phyloP scores from a whole-genome alignment of 2,329 filamentous ascomycete genomes.

The Coniochaeta prunicola region DNA sequence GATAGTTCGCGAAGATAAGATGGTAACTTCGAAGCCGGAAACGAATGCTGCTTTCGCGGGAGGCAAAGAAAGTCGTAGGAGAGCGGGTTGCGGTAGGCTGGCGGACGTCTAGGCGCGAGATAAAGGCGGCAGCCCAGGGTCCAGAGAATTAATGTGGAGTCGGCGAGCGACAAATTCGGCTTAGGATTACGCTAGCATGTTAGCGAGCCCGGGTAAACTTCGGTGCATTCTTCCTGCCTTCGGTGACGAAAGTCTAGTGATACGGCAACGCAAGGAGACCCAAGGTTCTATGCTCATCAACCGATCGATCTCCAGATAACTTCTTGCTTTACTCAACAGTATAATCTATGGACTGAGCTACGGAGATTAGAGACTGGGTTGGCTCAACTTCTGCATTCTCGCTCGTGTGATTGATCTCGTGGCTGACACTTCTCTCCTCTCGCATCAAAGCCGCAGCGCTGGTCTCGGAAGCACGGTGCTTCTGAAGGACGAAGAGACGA shows the following conservation, averaged over 20 bases:
- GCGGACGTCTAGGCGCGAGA: background rate
- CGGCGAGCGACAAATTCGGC: too few relatives aligned
- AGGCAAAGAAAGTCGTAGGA: background rate
- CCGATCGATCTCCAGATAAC: background rate
- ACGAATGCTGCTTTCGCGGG: background rate
- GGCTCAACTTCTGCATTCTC: constrained; percentile 8
- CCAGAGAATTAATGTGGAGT: background rate
- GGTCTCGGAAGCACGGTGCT: constrained; percentile 6
- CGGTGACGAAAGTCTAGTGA: background rate
- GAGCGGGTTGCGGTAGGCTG: background rate
- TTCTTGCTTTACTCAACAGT: background rate
- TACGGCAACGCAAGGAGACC: background rate
- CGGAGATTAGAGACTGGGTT: constrained; percentile 2
- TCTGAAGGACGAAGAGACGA: background rate
- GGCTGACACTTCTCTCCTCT: background rate
- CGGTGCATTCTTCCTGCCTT: background rate
- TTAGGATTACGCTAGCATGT: too few relatives aligned
- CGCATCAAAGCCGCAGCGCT: background rate
- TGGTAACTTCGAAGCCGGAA: too few relatives aligned
- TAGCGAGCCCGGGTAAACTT: too few relatives aligned
- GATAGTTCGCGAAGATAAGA: background rate
- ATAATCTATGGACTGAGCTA: constrained; percentile 1
- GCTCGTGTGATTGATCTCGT: background rate
- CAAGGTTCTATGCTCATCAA: background rate
- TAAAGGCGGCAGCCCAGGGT: background rate